These are phyloP conservation scores for Fusarium globosum DNA, from an alignment of 2,329 filamentous ascomycete species.

Conservation along the genomic window DNA sequence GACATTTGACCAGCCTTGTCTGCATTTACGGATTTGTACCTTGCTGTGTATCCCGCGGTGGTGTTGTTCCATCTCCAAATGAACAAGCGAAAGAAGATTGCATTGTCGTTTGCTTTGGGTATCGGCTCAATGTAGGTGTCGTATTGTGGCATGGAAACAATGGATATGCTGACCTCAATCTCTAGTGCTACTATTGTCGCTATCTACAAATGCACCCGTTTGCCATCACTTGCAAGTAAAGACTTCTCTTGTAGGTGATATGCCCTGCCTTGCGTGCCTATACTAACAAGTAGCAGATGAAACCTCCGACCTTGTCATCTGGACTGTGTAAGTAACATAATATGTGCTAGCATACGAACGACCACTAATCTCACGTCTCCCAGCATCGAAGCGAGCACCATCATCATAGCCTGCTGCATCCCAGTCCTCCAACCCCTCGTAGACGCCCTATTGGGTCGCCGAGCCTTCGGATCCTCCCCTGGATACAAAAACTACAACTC, in stretches of 20 bases:
- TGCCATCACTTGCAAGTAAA: constrained; percentile 43
- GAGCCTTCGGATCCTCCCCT: constrained; percentile 26
- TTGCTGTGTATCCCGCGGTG: constrained; percentile 55
- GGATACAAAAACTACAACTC: constrained; percentile 31
- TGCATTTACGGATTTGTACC: constrained; percentile 54
- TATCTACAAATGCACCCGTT: constrained; percentile 51
- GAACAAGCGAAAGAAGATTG: constrained; percentile 54
- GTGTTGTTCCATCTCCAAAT: constrained; percentile 53
- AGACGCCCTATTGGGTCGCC: constrained; percentile 40
- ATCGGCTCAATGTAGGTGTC: constrained; percentile 52
- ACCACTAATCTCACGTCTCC: background rate
- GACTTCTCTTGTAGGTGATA: constrained; percentile 41
- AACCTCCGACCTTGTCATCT: constrained; percentile 57
- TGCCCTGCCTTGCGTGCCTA: accelerated
- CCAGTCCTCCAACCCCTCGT: constrained; percentile 50
- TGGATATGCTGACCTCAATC: background rate
- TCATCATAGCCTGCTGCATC: constrained; percentile 52
- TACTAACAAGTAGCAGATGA: constrained; percentile 29
- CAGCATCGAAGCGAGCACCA: constrained; percentile 49
- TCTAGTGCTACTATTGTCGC: constrained; percentile 42
- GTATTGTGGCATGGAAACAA: accelerated
- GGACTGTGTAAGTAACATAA: constrained; percentile 53
- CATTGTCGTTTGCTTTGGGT: constrained; percentile 51
- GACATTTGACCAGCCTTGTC: constrained; percentile 43
- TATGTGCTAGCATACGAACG: accelerated